A percentile compares a stretch with the other conserved stretches of the same genome.
phyloP scores from a whole-genome alignment of 1,139 yeast species.

The Saccharomyces uvarum region DNA sequence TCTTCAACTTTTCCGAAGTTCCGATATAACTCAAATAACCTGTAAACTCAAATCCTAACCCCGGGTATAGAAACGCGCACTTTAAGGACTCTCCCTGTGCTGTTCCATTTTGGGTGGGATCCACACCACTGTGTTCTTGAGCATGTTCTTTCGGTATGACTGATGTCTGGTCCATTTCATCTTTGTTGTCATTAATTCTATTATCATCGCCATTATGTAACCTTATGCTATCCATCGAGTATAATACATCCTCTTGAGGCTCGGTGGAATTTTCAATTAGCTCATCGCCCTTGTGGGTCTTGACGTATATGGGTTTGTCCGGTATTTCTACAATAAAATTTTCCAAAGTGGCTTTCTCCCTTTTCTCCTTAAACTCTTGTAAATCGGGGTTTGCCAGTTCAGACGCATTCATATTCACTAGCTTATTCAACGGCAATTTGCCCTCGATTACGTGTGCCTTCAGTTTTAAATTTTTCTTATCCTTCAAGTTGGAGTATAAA shows the following conservation, averaged over 20 bases:
- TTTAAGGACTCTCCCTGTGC: neutral
- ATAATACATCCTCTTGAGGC: slow-evolving; percentile 32
- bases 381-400: slow-evolving; percentile 68
- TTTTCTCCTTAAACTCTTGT: slow-evolving; percentile 60
- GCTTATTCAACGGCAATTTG: slow-evolving; percentile 41
- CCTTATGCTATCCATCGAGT: slow-evolving; percentile 14
- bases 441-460: slow-evolving; percentile 43
- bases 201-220: slow-evolving; percentile 13
- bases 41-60: slow-evolving; percentile 1
- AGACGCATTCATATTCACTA: slow-evolving; percentile 53
- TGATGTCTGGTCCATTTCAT: slow-evolving; percentile 10
- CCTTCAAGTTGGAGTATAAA: slow-evolving; percentile 47
- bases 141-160: neutral
- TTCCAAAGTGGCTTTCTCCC: slow-evolving; percentile 58
- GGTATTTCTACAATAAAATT: slow-evolving; percentile 56
- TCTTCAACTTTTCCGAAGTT: slow-evolving; percentile 4
- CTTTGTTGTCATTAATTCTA: slow-evolving; percentile 25
- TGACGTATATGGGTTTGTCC: slow-evolving; percentile 53
- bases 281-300: slow-evolving; percentile 85
- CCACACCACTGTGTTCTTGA: too few species aligned
- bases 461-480: slow-evolving; percentile 43
- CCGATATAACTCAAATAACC: slow-evolving; percentile 4
- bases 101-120: neutral
- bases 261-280: slow-evolving; percentile 49
- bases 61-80: slow-evolving; percentile 1